Percentiles rank a stretch among this genome's conserved stretches.
phyloP scores from a whole-genome alignment of 345 rosid species.

The Hypericum androsaemum region DNA sequence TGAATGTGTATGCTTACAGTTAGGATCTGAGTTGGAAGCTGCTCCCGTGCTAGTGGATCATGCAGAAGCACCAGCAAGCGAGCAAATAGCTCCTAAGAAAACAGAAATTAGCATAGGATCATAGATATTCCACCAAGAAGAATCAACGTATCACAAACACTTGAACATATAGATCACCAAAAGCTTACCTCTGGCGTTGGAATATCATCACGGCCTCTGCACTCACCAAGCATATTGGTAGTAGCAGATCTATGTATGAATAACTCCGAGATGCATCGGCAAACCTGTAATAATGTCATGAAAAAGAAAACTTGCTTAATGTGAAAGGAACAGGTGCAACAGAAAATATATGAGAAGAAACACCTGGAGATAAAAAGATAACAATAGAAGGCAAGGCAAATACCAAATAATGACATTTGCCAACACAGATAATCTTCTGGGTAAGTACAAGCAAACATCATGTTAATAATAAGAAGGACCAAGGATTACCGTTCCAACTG shows the following conservation, averaged over 20 bases:
- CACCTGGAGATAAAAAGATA: background rate
- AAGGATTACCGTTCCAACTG: conserved; percentile 60
- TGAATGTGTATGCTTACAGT: conserved; percentile 39
- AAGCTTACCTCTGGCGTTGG: conserved; percentile 73
- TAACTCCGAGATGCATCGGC: conserved; percentile 92
- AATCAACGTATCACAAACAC: conserved; percentile 4
- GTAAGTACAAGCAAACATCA: too few relatives aligned
- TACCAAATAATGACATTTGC: background rate
- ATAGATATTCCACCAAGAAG: background rate
- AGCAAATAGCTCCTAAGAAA: conserved; percentile 76
- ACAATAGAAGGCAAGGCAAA: background rate
- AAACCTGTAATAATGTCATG: conserved; percentile 50
- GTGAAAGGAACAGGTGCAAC: background rate
- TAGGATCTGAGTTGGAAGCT: conserved; percentile 79
- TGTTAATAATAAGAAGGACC: too few relatives aligned
- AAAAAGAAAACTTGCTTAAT: conserved; percentile 7
- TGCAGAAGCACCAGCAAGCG: conserved; percentile 93
- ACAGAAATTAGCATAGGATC: conserved; percentile 6
- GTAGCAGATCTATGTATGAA: conserved; percentile 52
- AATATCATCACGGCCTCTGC: conserved; percentile 70
- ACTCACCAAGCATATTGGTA: conserved; percentile 58
- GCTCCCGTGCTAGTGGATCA: conserved; percentile 84
- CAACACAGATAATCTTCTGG: background rate
- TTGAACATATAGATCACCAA: conserved; percentile 11
- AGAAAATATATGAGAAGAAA: conserved; percentile 7